A percentile compares a stretch with the other conserved stretches of the same genome.
phyloP scores from a whole-genome alignment of 129 eudicot species.

The Lactuca sativa region DNA sequence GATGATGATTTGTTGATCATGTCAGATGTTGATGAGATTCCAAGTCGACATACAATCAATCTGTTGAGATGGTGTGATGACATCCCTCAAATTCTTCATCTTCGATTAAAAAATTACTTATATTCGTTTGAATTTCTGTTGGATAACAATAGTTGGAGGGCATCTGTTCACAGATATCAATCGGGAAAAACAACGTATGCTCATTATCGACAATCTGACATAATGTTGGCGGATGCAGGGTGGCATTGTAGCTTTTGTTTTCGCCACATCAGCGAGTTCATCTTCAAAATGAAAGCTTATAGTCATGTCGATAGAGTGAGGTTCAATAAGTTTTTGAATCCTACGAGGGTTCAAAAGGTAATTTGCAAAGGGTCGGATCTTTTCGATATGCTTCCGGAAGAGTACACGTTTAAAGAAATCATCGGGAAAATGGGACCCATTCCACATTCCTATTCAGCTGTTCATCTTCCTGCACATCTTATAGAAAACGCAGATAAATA shows the following conservation, averaged over 20 bases:
- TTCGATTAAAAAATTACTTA: conserved; percentile 71
- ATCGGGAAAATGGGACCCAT: conserved; percentile 93
- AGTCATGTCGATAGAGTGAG: conserved; percentile 87
- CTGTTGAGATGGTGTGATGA: conserved; percentile 92
- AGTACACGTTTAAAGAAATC: conserved; percentile 77
- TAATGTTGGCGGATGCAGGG: conserved; percentile 82
- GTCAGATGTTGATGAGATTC: conserved; percentile 96
- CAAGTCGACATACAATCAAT: conserved; percentile 84
- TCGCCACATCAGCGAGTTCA: conserved; percentile 74
- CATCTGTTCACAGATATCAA: conserved; percentile 79
- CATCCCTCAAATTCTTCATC: conserved; percentile 71
- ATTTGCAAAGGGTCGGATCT: conserved; percentile 87
- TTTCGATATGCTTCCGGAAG: conserved; percentile 94
- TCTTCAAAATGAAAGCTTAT: conserved; percentile 94
- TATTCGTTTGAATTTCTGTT: conserved; percentile 84
- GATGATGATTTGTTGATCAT: conserved; percentile 87
- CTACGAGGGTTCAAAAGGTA: conserved; percentile 68
- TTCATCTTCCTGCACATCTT: conserved; percentile 77
- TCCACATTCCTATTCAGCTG: conserved; percentile 91
- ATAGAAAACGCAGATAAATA: conserved; percentile 72
- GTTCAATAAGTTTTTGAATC: conserved; percentile 71
- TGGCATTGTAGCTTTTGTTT: conserved; percentile 99
- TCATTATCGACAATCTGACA: conserved; percentile 83
- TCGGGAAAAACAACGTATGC: conserved; percentile 82
- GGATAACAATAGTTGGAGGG: conserved; percentile 87